Conservation (phyloP, 352 stramenopile species). For the Peronospora farinosa region DNA sequence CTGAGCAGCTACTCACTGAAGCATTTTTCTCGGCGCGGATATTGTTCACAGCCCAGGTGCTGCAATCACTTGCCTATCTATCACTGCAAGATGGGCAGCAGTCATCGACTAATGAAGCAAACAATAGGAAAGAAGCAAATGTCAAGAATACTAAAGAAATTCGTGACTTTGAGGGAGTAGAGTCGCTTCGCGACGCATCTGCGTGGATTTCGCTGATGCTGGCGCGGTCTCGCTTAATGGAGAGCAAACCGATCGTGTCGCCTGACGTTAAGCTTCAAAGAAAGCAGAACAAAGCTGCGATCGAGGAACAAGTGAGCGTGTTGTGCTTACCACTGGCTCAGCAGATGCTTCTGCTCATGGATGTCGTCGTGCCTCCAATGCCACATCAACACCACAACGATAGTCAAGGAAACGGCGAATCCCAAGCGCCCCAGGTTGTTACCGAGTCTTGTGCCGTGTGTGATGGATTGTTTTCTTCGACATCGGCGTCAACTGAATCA, state of each 20-base stretch:
- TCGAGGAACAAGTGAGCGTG: conserved; percentile 42
- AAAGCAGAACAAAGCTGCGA: conserved; percentile 20
- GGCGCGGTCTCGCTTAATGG: conserved; percentile 33
- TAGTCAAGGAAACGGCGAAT: conserved; percentile 3
- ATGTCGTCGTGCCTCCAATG: conserved; percentile 41
- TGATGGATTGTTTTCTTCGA: conserved; percentile 44
- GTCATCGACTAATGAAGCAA: background rate
- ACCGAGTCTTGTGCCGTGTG: conserved; percentile 51
- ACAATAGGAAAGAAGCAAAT: conserved; percentile 4
- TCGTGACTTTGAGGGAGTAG: conserved; percentile 45
- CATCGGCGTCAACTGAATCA: conserved; percentile 8
- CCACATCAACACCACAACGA: conserved; percentile 17
- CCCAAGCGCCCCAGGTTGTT: conserved; percentile 5
- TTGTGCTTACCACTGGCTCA: conserved; percentile 53
- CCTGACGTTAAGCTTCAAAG: background rate
- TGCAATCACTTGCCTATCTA: conserved; percentile 52
- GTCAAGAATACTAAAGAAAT: conserved; percentile 12
- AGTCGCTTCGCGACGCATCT: conserved; percentile 53
- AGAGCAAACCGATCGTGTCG: conserved; percentile 3
- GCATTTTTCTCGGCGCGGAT: conserved; percentile 52
- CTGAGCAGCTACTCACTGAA: conserved; percentile 42
- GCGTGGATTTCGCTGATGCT: conserved; percentile 49
- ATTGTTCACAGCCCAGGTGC: conserved; percentile 48
- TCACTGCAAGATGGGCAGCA: conserved; percentile 16
- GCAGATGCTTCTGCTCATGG: conserved; percentile 54